These are phyloP conservation scores for Blastomyces silverae DNA, from an alignment of 2,329 filamentous ascomycete species.

Conservation along the genomic window DNA sequence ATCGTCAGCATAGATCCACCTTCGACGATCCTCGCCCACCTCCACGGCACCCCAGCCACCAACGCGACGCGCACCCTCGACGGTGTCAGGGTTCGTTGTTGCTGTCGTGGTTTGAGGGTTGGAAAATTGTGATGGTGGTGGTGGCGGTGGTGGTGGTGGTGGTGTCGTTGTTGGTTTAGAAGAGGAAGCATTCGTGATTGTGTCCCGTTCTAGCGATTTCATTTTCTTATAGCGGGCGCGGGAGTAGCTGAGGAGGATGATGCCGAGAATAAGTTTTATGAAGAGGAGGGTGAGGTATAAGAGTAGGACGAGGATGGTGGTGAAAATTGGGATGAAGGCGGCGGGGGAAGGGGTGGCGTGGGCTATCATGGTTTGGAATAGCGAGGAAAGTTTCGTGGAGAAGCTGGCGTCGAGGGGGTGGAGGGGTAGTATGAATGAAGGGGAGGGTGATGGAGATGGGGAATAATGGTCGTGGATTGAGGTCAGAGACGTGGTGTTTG, in stretches of 20 bases:
- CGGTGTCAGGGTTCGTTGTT: constrained; percentile 48
- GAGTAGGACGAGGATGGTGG: constrained; percentile 77
- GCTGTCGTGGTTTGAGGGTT: constrained; percentile 6
- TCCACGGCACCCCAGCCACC: constrained; percentile 83
- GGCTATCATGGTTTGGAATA: constrained; percentile 37
- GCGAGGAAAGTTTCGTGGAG: constrained; percentile 26
- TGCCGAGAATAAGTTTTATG: constrained; percentile 78
- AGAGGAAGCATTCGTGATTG: not conserved
- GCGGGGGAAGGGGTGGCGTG: constrained; percentile 40
- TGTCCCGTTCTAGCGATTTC: constrained; percentile 57
- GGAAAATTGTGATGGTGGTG: constrained; percentile 10
- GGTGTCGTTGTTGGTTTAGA: constrained; percentile 14
- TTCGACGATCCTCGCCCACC: constrained; percentile 76
- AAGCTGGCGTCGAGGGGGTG: constrained; percentile 50
- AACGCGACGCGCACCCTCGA: constrained; percentile 66
- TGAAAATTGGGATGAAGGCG: constrained; percentile 45
- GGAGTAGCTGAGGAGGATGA: constrained; percentile 73
- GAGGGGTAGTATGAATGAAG: constrained; percentile 32
- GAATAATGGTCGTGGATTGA: constrained; percentile 44
- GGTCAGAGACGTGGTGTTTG: constrained; percentile 35
- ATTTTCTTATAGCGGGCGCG: constrained; percentile 73
- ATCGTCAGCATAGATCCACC: constrained; percentile 83
- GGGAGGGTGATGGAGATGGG: constrained; percentile 49
- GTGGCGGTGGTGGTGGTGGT: constrained; percentile 14
- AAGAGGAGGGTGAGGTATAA: constrained; percentile 79